Evolutionary conservation across 202 grass and related monocot genomes (phyloP).

Genomic region (Panicum virgatum): DNA sequence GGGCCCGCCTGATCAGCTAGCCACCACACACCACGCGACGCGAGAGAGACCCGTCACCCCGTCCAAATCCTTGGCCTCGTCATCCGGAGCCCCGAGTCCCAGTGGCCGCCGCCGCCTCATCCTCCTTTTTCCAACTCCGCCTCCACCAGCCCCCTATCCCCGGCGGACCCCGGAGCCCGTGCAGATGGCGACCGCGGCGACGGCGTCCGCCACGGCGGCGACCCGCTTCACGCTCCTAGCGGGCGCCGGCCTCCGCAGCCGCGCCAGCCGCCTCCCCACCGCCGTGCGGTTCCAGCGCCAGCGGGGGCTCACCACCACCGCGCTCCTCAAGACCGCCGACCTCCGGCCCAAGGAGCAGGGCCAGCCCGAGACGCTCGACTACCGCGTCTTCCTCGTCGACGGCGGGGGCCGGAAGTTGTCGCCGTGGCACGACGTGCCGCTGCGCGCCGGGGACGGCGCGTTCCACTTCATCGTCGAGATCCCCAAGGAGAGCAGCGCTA

Average conservation of each 20-base stretch:
- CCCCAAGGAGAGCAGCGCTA: slow-evolving; percentile 94
- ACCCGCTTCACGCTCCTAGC: slow-evolving; percentile 38
- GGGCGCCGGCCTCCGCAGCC: slow-evolving; percentile 33
- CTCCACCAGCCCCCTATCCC: background rate
- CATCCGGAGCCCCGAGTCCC: slow-evolving; percentile 17
- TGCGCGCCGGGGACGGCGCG: slow-evolving; percentile 73
- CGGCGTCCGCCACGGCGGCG: slow-evolving; percentile 45
- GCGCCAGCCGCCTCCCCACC: slow-evolving; percentile 15
- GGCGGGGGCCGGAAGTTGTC: slow-evolving; percentile 67
- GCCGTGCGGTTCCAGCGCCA: slow-evolving; percentile 48
- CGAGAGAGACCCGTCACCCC: background rate
- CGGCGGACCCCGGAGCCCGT: background rate
- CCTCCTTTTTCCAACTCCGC: background rate
- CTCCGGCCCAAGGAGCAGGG: slow-evolving; percentile 70
- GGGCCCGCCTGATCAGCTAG: slow-evolving; percentile 29
- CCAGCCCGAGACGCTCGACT: slow-evolving; percentile 78
- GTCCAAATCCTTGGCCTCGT: slow-evolving; percentile 25
- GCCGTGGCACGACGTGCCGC: slow-evolving; percentile 95
- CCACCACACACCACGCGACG: background rate
- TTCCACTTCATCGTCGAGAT: slow-evolving; percentile 98
- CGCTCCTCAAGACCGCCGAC: slow-evolving; percentile 54
- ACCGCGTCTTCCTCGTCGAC: slow-evolving; percentile 93
- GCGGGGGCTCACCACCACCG: slow-evolving; percentile 60
- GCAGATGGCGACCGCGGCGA: slow-evolving; percentile 52
- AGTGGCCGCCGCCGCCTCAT: slow-evolving; percentile 31